Evolutionary conservation across 2,329 filamentous ascomycete genomes (phyloP), one percentile per base, ranked within the genome.

Genomic region (Penicillium sp.): DNA sequence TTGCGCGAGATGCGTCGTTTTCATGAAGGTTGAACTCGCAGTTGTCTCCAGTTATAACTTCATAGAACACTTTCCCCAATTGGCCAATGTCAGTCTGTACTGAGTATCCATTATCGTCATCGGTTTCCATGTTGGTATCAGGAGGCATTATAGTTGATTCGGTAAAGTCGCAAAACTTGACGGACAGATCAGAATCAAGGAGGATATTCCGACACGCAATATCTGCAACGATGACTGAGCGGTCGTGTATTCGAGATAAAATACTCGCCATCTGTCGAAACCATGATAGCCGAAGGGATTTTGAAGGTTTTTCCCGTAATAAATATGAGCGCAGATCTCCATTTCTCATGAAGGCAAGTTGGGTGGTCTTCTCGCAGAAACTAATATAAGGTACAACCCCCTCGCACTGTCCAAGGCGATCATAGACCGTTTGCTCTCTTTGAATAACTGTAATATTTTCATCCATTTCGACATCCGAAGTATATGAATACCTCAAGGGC

Each of bases 41-140:
- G 17, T 60, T 54, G 7, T 61, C 47, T 15, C 65, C 66, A 17
- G 69, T 69, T 7, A 71, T 56, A 9, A 75, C 64, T 60, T 74
- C 68, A 57, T 71, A 76, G 21, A 75, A 71, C 15, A 74, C 72
- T 30, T 67, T 62, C 11, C 72, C 73, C 17, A 76, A 64, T 26
- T 70, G 66, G 2, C 69, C 71, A 53, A 77, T 71, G 59, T 76
- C 72, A 8, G 67, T 73, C 29, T 67, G 63, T 15, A 70, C 67
- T 1, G 68, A 69, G 56, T 67, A 75, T 21, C 70, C 70, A 31
- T 64, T 58, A 38, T 74, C 69, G 57, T 75, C 67, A 19, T 62
- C 65, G 13, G 62, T 63, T n/a, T 71, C 64, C 62, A 77, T 71
- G 61, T 69, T 23, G n/a, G 62, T 58, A 52, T 70, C 64, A 13